Evolutionary conservation across 116 monocot genomes (phyloP), one percentile per base, ranked within the genome.

Genomic region (Dioscorea cayenensis): DNA sequence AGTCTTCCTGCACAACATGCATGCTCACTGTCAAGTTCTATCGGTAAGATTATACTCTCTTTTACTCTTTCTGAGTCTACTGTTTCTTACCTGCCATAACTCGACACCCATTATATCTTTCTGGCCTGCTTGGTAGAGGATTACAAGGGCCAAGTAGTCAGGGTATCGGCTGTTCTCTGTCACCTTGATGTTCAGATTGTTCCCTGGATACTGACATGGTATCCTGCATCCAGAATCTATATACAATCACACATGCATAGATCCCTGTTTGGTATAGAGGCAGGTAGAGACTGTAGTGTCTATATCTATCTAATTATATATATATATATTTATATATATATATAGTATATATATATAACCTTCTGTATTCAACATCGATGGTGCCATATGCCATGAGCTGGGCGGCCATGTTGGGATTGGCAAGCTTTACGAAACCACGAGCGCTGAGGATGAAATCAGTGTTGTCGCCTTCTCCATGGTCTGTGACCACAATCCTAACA

Each of bases 361-460:
- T 79, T 18, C 55, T 66, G 35, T 76, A 83, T 29, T 79, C 64
- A 19, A 83, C 37, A 43, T 83, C 83, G 6, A 76, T 25, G 2
- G 72, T 75, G 5, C 78, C 83, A n/a, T 63, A 76, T 0, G 72
- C 65, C 43, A 79, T 76, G 12, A 83, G 69, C 16, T 79, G 67
- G 3, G 51, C 36, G 9, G 72, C 79, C 79, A 65, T 59, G 55
- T 63, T 55, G 0, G 76, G 68, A 17, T 18, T 8, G 3, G 79
- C 79, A 6, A 83, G 76, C 75, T 73, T 83, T 1, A 27, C 78
- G 35, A 76, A 83, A 0, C 65, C 78, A 4, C 78, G 22, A 12
- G 83, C 77, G 48, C 76, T 79, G 60, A 83, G 72, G 23, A 83
- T 79, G 76, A 83, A 83, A 51, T 83, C 83, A 3, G 83, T 74